These are phyloP conservation scores for Yamadazyma kanchanaburiensis DNA, from an alignment of 1,139 yeast species.

Conservation along the genomic window DNA sequence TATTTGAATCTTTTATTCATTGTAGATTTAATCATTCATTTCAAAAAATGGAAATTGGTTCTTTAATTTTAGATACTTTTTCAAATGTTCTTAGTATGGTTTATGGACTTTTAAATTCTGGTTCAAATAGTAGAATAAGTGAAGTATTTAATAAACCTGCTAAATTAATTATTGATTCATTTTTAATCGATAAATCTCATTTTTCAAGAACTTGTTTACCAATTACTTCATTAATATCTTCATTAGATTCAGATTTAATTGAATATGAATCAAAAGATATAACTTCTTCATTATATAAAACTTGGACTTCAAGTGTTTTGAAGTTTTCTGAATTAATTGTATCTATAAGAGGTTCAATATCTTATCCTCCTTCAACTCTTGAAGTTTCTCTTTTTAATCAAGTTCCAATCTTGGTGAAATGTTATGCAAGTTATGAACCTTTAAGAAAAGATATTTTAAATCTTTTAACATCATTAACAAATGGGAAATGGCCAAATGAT, in stretches of 20 bases:
- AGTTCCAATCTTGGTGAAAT: slow-evolving; percentile 55
- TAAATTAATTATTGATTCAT: slow-evolving; percentile 48
- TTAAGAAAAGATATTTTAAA: slow-evolving; percentile 54
- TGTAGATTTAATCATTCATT: slow-evolving; percentile 60
- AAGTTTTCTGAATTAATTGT: slow-evolving; percentile 44
- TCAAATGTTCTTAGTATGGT: slow-evolving; percentile 51
- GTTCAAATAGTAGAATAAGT: slow-evolving; percentile 41
- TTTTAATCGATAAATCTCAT: slow-evolving; percentile 52
- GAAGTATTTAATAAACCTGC: slow-evolving; percentile 51
- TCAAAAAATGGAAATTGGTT: slow-evolving; percentile 65
- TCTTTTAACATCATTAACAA: slow-evolving; percentile 59
- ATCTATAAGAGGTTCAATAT: slow-evolving; percentile 51
- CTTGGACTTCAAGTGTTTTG: slow-evolving; percentile 43
- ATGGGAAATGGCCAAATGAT: slow-evolving; percentile 53
- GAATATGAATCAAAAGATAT: slow-evolving; percentile 42
- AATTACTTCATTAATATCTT: slow-evolving; percentile 48
- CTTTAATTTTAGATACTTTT: slow-evolving; percentile 53
- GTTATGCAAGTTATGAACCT: slow-evolving; percentile 49
- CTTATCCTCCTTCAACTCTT: slow-evolving; percentile 55
- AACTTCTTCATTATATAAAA: slow-evolving; percentile 37
- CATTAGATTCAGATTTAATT: slow-evolving; percentile 35
- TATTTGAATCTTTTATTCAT: slow-evolving; percentile 70
- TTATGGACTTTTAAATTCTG: slow-evolving; percentile 52
- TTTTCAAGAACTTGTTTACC: slow-evolving; percentile 56
- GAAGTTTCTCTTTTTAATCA: slow-evolving; percentile 59